Conservation (phyloP, 768 basidiomycete genomes). For the Pisolithus orientalis region DNA sequence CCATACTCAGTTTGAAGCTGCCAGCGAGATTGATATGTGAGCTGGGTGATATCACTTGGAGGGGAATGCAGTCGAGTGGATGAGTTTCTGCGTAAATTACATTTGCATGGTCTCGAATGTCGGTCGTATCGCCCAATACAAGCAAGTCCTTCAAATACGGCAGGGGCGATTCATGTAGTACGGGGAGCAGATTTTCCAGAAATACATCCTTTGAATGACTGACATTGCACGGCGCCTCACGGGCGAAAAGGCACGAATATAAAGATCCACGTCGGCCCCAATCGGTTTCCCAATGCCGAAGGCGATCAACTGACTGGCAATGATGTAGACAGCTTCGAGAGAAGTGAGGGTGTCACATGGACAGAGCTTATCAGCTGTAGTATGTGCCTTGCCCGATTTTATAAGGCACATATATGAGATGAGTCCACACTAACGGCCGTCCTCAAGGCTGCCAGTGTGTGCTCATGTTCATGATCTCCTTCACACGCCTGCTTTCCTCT, state of each 20-base stretch:
- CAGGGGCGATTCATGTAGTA: conserved; percentile 20
- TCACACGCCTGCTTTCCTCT: conserved; percentile 59
- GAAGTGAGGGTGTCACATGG: conserved; percentile 42
- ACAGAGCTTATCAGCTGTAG: conserved; percentile 32
- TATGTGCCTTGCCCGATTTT: neutral
- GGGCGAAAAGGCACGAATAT: conserved; percentile 50
- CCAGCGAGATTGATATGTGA: conserved; percentile 74
- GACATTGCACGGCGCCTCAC: conserved; percentile 44
- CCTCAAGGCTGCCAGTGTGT: conserved; percentile 65
- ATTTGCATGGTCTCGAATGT: conserved; percentile 9
- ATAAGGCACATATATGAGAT: too few species aligned
- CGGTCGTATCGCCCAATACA: conserved; percentile 2
- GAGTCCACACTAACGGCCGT: conserved; percentile 64
- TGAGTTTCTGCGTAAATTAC: conserved; percentile 34
- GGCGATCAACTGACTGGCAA: conserved; percentile 35
- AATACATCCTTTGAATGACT: too few species aligned
- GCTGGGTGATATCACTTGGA: conserved; percentile 52
- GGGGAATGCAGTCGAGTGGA: conserved; percentile 36
- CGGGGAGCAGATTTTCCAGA: conserved; percentile 2
- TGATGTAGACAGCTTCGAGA: too few species aligned
- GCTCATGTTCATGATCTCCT: conserved; percentile 72
- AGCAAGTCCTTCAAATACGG: conserved; percentile 12
- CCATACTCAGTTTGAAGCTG: conserved; percentile 77
- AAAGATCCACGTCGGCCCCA: conserved; percentile 55
- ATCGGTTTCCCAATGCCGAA: conserved; percentile 76